phyloP scores from a whole-genome alignment of 2,329 filamentous ascomycete genomes.

The Ustulina deusta region DNA sequence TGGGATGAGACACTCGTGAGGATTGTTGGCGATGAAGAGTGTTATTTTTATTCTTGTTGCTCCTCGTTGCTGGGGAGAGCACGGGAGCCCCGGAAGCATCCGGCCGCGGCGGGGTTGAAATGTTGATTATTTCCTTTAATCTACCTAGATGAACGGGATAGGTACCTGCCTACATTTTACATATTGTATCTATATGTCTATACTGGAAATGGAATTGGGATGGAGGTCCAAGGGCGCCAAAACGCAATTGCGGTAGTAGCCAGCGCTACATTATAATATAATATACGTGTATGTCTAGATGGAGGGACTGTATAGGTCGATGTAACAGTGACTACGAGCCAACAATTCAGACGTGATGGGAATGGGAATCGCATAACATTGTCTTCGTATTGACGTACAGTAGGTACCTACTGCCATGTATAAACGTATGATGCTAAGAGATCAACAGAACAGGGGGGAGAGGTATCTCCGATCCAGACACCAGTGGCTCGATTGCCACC shows the following conservation, averaged over 20 bases:
- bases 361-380: not conserved
- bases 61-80: not conserved
- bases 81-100: not conserved
- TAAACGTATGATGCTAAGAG: conserved; percentile 9
- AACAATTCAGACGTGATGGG: not conserved
- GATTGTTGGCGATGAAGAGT: too few species aligned
- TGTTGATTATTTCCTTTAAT: too few species aligned
- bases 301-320: not conserved
- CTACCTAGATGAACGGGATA: too few species aligned
- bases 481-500: conserved; percentile 36
- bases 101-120: not conserved
- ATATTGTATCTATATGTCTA: not conserved
- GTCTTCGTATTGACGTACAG: not conserved
- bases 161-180: too few species aligned
- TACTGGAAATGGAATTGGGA: not conserved
- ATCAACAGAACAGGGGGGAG: conserved; percentile 25
- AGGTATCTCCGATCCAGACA: conserved; percentile 31
- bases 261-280: not conserved
- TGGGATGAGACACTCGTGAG: too few species aligned
- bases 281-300: not conserved
- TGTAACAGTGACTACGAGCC: conserved; percentile 1
- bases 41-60: not conserved
- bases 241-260: too few species aligned
- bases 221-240: not conserved
- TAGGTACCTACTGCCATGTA: not conserved